phyloP scores from a whole-genome alignment of 352 stramenopile genomes.

The Pythium graminicola region DNA sequence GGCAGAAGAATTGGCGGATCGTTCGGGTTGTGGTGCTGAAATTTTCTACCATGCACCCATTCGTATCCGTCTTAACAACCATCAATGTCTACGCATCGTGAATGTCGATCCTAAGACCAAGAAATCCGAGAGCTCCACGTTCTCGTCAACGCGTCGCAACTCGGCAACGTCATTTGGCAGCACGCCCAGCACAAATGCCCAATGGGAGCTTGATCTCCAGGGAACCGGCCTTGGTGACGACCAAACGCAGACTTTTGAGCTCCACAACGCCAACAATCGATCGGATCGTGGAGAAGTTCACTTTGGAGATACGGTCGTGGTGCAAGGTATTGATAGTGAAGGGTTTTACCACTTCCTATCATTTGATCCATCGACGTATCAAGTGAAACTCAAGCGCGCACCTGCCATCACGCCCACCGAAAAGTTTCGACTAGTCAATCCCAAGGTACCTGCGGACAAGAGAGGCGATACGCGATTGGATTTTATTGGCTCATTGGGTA shows the following conservation, averaged over 20 bases:
- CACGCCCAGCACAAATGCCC: background rate
- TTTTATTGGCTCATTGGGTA: slow-evolving; percentile 9
- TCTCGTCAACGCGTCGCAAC: slow-evolving; percentile 4
- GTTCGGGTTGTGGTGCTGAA: slow-evolving; percentile 56
- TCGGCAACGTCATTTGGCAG: slow-evolving; percentile 8
- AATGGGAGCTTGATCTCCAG: slow-evolving; percentile 41
- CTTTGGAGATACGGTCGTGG: slow-evolving; percentile 66
- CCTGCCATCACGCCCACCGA: slow-evolving; percentile 72
- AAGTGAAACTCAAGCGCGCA: slow-evolving; percentile 60
- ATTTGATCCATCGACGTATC: slow-evolving; percentile 45
- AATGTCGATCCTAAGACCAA: slow-evolving; percentile 2
- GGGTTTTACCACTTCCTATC: slow-evolving; percentile 73
- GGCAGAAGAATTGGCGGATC: slow-evolving; percentile 39
- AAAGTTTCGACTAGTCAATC: slow-evolving; percentile 75
- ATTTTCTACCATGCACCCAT: slow-evolving; percentile 70
- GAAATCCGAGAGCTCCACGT: slow-evolving; percentile 2
- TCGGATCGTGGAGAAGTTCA: slow-evolving; percentile 62
- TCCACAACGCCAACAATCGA: slow-evolving; percentile 66
- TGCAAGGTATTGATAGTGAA: slow-evolving; percentile 66
- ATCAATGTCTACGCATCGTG: slow-evolving; percentile 55
- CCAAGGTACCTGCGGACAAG: slow-evolving; percentile 27
- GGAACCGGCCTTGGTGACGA: slow-evolving; percentile 67
- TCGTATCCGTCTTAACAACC: slow-evolving; percentile 61
- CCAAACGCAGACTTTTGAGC: slow-evolving; percentile 68
- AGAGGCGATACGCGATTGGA: slow-evolving; percentile 21